phyloP scores from a whole-genome alignment of 345 rosid species.

The Pugionium dolabratum region DNA sequence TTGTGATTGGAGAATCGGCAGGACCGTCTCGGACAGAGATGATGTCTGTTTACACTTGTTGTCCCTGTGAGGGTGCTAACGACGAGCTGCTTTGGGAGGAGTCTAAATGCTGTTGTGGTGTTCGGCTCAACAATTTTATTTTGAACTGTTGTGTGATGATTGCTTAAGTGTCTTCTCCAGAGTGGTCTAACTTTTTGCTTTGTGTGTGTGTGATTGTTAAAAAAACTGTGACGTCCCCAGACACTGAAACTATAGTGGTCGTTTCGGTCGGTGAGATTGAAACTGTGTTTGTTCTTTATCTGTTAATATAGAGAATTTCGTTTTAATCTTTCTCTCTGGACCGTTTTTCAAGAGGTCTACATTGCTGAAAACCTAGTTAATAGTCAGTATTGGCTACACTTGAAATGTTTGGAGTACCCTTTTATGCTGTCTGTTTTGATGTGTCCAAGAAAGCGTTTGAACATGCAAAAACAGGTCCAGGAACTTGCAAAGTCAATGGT shows the following conservation, averaged over 20 bases:
- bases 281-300: no score
- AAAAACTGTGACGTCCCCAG: slow-evolving; percentile 15
- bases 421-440: slow-evolving; percentile 20
- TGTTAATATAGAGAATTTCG: no score
- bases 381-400: neutral
- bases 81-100: slow-evolving; percentile 59
- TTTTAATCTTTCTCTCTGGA: no score
- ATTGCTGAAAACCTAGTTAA: no score
- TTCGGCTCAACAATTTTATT: slow-evolving; percentile 68
- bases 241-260: slow-evolving; percentile 17
- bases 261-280: no score
- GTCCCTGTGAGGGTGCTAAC: slow-evolving; percentile 43
- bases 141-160: slow-evolving; percentile 82
- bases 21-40: slow-evolving; percentile 44
- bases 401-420: slow-evolving; percentile 18
- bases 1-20: slow-evolving; percentile 70
- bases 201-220: slow-evolving; percentile 27
- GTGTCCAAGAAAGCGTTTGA: slow-evolving; percentile 70
- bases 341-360: no score
- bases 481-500: no score
- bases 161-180: slow-evolving; percentile 43
- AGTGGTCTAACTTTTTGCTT: neutral
- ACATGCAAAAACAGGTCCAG: slow-evolving; percentile 64
- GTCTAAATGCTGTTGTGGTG: slow-evolving; percentile 52
- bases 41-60: slow-evolving; percentile 76